phyloP scores from a whole-genome alignment of 2,329 filamentous ascomycete genomes.

The Westerdykella sp. region DNA sequence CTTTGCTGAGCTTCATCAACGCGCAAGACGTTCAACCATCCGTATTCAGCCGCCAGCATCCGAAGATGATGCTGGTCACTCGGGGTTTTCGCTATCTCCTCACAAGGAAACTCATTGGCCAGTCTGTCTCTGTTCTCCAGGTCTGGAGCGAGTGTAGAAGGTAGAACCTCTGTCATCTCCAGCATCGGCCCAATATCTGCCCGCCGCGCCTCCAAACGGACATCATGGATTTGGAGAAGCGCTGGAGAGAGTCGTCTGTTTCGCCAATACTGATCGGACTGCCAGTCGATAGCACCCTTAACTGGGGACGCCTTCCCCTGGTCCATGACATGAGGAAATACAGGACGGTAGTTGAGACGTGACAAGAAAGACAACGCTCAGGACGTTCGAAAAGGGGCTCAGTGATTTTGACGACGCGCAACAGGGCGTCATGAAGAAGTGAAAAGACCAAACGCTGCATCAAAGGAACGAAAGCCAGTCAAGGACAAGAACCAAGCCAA shows the following conservation, averaged over 20 bases:
- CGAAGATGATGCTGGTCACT: constrained; percentile 34
- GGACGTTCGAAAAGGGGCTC: too few species aligned
- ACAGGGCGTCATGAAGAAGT: too few species aligned
- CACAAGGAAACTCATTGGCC: constrained; percentile 11
- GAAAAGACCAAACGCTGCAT: too few species aligned
- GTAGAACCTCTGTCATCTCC: constrained; percentile 34
- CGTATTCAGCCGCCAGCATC: constrained; percentile 35
- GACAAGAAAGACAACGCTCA: too few species aligned
- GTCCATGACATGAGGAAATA: constrained; percentile 3
- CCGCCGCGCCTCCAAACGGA: constrained; percentile 30
- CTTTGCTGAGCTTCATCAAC: constrained; percentile 26
- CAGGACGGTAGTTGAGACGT: too few species aligned
- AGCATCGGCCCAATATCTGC: constrained; percentile 32
- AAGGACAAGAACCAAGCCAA: too few species aligned
- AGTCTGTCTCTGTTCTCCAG: constrained; percentile 20
- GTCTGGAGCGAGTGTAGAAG: constrained; percentile 32
- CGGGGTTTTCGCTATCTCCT: constrained; percentile 22
- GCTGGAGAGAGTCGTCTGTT: constrained; percentile 36
- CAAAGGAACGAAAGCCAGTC: too few species aligned
- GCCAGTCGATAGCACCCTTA: constrained; percentile 26
- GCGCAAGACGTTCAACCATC: constrained; percentile 39
- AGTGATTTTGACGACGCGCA: too few species aligned
- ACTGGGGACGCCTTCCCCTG: constrained; percentile 8
- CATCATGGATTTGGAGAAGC: constrained; percentile 37
- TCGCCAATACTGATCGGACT: constrained; percentile 33